Evolutionary conservation across 2,329 filamentous ascomycete genomes (phyloP).

Genomic region (Daldinia sp.): DNA sequence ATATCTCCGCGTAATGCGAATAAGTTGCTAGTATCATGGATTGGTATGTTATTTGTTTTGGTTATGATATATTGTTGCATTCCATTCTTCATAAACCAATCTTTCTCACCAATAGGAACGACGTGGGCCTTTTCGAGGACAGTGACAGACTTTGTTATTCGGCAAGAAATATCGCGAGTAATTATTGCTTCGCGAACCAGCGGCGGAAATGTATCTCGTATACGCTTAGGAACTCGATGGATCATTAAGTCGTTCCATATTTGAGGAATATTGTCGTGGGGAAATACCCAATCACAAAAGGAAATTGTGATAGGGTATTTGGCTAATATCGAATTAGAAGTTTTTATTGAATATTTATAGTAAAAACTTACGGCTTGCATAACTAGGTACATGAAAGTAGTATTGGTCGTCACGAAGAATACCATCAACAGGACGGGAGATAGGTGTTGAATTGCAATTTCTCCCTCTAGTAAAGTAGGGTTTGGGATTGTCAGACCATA

Average conservation of each 20-base stretch:
- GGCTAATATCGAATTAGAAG: neutral
- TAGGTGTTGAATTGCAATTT: neutral
- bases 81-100: neutral
- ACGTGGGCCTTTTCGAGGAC: neutral
- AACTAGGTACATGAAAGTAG: neutral
- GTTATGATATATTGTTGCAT: neutral
- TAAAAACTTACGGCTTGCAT: neutral
- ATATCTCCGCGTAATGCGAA: conserved; percentile 5
- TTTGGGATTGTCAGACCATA: neutral
- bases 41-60: neutral
- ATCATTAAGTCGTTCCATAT: neutral
- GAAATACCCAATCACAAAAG: conserved; percentile 13
- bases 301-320: neutral
- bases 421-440: neutral
- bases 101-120: neutral
- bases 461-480: neutral
- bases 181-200: neutral
- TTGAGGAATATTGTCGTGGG: conserved; percentile 4
- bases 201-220: neutral
- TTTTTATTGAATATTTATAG: neutral
- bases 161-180: neutral
- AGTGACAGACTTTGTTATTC: neutral
- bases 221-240: neutral
- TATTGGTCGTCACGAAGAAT: neutral
- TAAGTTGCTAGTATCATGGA: neutral